Conservation (phyloP, 1,284 basidiomycete species). For the Anthracocystis panici-leucophaei region DNA sequence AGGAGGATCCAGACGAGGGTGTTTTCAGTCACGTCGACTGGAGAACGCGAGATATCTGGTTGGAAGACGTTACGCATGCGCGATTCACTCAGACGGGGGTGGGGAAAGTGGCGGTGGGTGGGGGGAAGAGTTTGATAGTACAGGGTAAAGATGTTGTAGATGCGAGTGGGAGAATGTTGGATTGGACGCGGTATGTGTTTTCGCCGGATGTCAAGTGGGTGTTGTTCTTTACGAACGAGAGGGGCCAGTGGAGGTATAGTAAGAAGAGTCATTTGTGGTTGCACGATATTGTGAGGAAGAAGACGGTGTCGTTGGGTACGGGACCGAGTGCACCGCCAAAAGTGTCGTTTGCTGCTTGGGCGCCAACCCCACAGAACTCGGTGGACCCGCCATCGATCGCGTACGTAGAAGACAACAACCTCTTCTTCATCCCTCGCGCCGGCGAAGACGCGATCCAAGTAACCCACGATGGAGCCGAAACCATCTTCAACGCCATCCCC, state of each 20-base stretch:
- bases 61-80: constrained; percentile 63
- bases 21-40: constrained; percentile 61
- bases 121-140: constrained; percentile 53
- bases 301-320: constrained; percentile 74
- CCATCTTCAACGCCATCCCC: constrained; percentile 91
- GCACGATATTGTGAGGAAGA: constrained; percentile 76
- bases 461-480: constrained; percentile 83
- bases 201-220: constrained; percentile 56
- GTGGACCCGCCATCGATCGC: constrained; percentile 36
- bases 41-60: constrained; percentile 48
- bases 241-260: constrained; percentile 90
- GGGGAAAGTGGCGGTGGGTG: constrained; percentile 55
- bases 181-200: constrained; percentile 52
- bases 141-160: constrained; percentile 55
- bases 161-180: constrained; percentile 35
- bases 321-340: constrained; percentile 26
- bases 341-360: constrained; percentile 44
- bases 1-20: constrained; percentile 60
- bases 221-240: constrained; percentile 51
- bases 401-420: constrained; percentile 59
- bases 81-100: constrained; percentile 45
- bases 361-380: constrained; percentile 11
- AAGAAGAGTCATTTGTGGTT: constrained; percentile 89
- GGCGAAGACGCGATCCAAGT: constrained; percentile 77
- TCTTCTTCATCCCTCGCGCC: constrained; percentile 42